A percentile compares a stretch with the other conserved stretches of the same genome.
Evolutionary conservation across 345 rosid genomes (phyloP).

Genomic region (Toxicodendron radicans): DNA sequence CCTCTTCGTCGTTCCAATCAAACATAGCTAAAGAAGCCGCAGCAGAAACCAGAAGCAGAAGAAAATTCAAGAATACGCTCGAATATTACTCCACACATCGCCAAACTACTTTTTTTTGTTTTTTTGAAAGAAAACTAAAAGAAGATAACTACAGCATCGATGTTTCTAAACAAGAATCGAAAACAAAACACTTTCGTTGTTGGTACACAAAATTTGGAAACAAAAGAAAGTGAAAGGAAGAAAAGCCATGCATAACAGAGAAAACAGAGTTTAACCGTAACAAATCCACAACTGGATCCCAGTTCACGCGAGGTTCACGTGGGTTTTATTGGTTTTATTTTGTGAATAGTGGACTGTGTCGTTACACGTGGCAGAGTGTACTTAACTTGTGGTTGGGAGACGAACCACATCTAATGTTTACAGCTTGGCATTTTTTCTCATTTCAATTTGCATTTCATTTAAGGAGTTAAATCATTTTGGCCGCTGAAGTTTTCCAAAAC

Average conservation of each 20-base stretch:
- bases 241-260: neutral
- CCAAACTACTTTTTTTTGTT: constrained; percentile 21
- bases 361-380: constrained; percentile 56
- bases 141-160: constrained; percentile 10
- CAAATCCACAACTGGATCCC: constrained; percentile 19
- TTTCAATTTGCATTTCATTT: constrained; percentile 2
- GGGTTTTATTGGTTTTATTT: constrained; percentile 25
- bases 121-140: neutral
- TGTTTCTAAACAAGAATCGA: neutral
- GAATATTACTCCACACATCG: constrained; percentile 55
- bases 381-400: constrained; percentile 63
- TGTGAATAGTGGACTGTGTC: neutral
- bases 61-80: constrained; percentile 33
- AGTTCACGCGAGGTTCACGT: constrained; percentile 37
- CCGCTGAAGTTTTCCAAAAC: no score
- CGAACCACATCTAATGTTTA: constrained; percentile 35
- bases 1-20: constrained; percentile 99
- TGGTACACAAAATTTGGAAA: neutral
- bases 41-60: constrained; percentile 28
- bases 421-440: constrained; percentile 9
- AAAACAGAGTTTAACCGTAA: neutral
- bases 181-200: neutral
- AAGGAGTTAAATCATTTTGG: no score
- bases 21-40: constrained; percentile 60
- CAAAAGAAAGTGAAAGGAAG: constrained; percentile 15